Evolutionary conservation across 2,329 filamentous ascomycete genomes (phyloP).

Genomic region (Sporothrix luriei): DNA sequence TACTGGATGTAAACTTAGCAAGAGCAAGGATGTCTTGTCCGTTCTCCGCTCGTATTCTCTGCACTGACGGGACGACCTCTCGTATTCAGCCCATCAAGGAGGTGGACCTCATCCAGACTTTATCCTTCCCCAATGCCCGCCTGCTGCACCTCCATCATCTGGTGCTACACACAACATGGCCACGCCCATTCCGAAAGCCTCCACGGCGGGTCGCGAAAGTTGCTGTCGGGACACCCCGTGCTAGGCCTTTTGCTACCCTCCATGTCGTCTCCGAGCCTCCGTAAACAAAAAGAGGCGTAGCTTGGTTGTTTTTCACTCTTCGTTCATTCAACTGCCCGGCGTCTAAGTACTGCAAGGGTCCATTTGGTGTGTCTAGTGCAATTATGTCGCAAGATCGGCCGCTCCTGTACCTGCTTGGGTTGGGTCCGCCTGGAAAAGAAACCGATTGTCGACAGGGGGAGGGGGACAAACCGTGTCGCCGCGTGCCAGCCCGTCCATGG

Average conservation of each 20-base stretch:
- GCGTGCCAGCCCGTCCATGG: conserved; percentile 16
- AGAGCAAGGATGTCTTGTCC: background rate
- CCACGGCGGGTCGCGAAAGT: background rate
- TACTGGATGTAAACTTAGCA: background rate
- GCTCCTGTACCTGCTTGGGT: conserved; percentile 24
- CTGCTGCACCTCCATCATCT: background rate
- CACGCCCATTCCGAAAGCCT: background rate
- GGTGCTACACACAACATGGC: background rate
- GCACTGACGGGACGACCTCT: background rate
- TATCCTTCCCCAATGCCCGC: conserved; percentile 6
- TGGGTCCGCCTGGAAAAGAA: background rate
- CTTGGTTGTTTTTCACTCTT: background rate
- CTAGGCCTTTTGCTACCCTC: background rate
- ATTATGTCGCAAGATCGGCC: conserved; percentile 15
- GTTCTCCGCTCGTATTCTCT: background rate
- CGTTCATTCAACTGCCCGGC: background rate
- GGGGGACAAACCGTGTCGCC: conserved; percentile 2
- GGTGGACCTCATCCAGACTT: conserved; percentile 20
- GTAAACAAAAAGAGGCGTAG: background rate
- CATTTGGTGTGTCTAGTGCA: background rate
- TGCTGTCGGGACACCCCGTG: conserved; percentile 8
- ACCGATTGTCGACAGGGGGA: conserved; percentile 6
- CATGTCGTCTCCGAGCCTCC: background rate
- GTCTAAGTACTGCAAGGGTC: conserved; percentile 9
- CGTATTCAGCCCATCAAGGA: background rate